These are phyloP conservation scores for Nakaseomyces sp. DNA, from an alignment of 1,139 yeast species.

Conservation along the genomic window DNA sequence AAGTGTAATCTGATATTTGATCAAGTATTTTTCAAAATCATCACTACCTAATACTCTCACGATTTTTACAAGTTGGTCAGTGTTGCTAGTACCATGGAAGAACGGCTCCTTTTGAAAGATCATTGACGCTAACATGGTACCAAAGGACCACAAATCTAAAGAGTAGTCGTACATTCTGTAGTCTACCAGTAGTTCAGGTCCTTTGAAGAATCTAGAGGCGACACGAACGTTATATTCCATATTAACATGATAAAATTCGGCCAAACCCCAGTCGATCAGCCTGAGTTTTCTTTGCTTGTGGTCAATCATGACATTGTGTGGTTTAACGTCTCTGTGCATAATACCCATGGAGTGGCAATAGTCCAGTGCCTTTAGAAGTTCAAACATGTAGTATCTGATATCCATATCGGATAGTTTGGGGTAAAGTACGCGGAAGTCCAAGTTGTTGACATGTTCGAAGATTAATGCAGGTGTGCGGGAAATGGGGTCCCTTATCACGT, in stretches of 20 bases:
- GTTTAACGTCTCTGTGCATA: constrained; percentile 98
- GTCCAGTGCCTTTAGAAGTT: constrained; percentile 81
- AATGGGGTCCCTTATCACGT: constrained; percentile 82
- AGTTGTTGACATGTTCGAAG: constrained; percentile 83
- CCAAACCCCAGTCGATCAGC: constrained; percentile 97
- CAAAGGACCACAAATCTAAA: constrained; percentile 92
- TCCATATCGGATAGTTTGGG: constrained; percentile 83
- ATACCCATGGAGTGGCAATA: constrained; percentile 96
- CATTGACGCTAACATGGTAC: constrained; percentile 97
- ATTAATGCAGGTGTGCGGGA: constrained; percentile 90
- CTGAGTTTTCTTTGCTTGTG: constrained; percentile 64
- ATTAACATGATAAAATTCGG: constrained; percentile 93
- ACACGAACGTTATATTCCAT: constrained; percentile 94
- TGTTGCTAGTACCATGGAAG: constrained; percentile 92
- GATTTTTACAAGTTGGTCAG: constrained; percentile 91
- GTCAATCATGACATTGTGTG: constrained; percentile 97
- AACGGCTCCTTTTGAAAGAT: constrained; percentile 94
- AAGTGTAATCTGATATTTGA: constrained; percentile 66
- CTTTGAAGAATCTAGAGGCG: constrained; percentile 96
- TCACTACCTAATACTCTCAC: constrained; percentile 90
- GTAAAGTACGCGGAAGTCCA: constrained; percentile 82
- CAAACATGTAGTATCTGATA: constrained; percentile 81
- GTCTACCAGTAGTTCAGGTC: constrained; percentile 94
- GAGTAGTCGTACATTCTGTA: constrained; percentile 90
- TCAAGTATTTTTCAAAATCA: constrained; percentile 62